A percentile compares a stretch with the other conserved stretches of the same genome.
phyloP scores from a whole-genome alignment of 768 basidiomycete genomes.

The Tulasnella sp. region DNA sequence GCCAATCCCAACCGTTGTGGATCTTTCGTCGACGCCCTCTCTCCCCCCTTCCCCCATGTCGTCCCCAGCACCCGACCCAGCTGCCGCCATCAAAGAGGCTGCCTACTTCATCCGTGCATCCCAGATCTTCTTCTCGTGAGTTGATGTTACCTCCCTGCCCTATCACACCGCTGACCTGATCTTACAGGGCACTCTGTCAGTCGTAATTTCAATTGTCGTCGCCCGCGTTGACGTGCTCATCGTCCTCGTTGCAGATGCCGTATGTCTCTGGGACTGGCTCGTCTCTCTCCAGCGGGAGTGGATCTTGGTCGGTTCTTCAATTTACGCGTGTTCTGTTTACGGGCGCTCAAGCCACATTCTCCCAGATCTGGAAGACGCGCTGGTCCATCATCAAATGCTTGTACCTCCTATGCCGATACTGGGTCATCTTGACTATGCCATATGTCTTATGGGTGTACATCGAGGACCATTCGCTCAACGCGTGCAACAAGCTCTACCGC shows the following conservation, averaged over 20 bases:
- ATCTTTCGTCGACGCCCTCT: too few species aligned
- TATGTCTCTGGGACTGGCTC: slow-evolving; percentile 12
- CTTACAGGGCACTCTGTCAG: slow-evolving; percentile 6
- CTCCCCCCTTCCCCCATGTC: background rate
- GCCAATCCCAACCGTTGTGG: too few species aligned
- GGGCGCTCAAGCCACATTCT: too few species aligned
- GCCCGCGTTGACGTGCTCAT: background rate
- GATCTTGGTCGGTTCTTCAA: background rate
- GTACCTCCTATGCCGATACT: slow-evolving; percentile 12
- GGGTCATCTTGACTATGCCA: background rate
- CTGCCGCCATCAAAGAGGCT: slow-evolving; percentile 1
- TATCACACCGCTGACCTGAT: background rate
- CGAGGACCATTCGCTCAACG: background rate
- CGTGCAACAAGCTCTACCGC: slow-evolving; percentile 3
- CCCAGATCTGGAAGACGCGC: slow-evolving; percentile 1
- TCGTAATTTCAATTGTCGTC: background rate
- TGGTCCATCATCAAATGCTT: slow-evolving; percentile 14
- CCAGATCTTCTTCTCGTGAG: background rate
- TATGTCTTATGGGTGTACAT: slow-evolving; percentile 13
- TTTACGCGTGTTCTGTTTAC: background rate
- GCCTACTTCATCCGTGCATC: background rate
- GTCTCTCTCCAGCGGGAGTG: background rate
- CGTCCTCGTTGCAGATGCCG: background rate
- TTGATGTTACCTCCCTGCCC: background rate
- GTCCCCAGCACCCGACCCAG: background rate